These are phyloP conservation scores for Cryphonectria parasitica DNA, from an alignment of 2,329 filamentous ascomycete genomes.

Conservation along the genomic window DNA sequence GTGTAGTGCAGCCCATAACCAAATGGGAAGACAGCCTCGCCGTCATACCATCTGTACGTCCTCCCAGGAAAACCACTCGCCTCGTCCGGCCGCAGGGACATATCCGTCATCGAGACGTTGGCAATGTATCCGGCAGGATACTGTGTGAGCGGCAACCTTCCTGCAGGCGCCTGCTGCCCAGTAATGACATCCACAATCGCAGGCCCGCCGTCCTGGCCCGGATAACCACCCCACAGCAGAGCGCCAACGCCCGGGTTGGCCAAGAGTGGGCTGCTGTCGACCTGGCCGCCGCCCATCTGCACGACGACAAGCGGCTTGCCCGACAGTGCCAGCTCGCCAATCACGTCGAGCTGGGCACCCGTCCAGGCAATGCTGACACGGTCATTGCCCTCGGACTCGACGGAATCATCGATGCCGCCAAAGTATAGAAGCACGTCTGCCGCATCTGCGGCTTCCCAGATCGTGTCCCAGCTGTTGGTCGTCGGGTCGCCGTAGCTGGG, in stretches of 20 bases:
- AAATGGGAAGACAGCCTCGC: conserved; percentile 54
- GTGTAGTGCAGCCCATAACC: conserved; percentile 64
- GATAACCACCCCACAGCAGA: conserved; percentile 62
- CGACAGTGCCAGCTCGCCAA: conserved; percentile 49
- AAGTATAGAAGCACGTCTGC: conserved; percentile 58
- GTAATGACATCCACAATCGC: conserved; percentile 59
- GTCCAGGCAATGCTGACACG: conserved; percentile 56
- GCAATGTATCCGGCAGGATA: conserved; percentile 57
- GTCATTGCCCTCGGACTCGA: conserved; percentile 58
- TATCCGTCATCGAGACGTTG: conserved; percentile 57
- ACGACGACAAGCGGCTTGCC: conserved; percentile 55
- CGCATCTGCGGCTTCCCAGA: conserved; percentile 44
- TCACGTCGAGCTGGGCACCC: conserved; percentile 53
- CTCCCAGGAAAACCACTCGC: conserved; percentile 49
- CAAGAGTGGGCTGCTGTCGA: conserved; percentile 56
- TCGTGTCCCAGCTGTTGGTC: conserved; percentile 39
- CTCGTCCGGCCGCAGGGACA: conserved; percentile 51
- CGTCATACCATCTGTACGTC: conserved; percentile 63
- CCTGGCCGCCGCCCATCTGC: conserved; percentile 51
- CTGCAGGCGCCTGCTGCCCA: conserved; percentile 54
- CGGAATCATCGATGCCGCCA: conserved; percentile 57
- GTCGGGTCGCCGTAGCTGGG: conserved; percentile 32
- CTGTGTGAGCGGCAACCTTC: conserved; percentile 57
- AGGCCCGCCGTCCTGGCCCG: conserved; percentile 61
- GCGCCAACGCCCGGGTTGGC: conserved; percentile 52